Conservation (phyloP, 2,329 filamentous ascomycete genomes). For the Juglanconis juglandina region DNA sequence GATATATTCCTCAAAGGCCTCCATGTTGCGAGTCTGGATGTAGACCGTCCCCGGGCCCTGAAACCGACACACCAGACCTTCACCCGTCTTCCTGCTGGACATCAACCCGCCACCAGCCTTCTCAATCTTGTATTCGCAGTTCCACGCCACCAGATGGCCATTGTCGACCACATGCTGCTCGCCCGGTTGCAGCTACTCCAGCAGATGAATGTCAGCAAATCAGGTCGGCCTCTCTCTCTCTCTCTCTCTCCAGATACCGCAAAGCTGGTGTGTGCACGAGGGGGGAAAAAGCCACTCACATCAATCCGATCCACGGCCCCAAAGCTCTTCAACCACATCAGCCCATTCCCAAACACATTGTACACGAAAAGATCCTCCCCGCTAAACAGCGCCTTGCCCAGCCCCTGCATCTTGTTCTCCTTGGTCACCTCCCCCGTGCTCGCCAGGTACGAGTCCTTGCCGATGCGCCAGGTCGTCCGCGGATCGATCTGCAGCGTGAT, state of each 20-base stretch:
- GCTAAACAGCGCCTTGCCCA: conserved; percentile 22
- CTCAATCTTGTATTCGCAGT: conserved; percentile 23
- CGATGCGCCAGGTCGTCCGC: conserved; percentile 17
- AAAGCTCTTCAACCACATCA: conserved; percentile 23
- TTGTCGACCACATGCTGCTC: conserved; percentile 24
- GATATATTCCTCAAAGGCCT: conserved; percentile 15
- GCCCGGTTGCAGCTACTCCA: conserved; percentile 19
- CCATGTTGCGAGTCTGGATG: conserved; percentile 20
- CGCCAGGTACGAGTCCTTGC: conserved; percentile 21
- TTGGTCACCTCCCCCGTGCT: conserved; percentile 19
- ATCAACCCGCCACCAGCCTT: conserved; percentile 21
- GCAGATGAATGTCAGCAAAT: neutral
- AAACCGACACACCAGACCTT: conserved; percentile 23
- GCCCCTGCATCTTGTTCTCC: conserved; percentile 21
- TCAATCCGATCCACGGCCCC: conserved; percentile 22
- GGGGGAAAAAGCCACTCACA: conserved; percentile 12
- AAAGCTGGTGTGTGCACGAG: too few relatives aligned
- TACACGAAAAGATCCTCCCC: conserved; percentile 23
- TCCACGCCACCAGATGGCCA: conserved; percentile 24
- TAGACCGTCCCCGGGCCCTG: conserved; percentile 20
- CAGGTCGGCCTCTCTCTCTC: too few relatives aligned
- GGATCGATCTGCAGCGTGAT: conserved; percentile 20
- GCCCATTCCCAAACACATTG: conserved; percentile 17
- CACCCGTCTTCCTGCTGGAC: conserved; percentile 20
- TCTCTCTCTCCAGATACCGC: too few relatives aligned